These are phyloP conservation scores for Geotrichum carabidarum DNA, from an alignment of 1,139 yeast genomes.

Conservation along the genomic window DNA sequence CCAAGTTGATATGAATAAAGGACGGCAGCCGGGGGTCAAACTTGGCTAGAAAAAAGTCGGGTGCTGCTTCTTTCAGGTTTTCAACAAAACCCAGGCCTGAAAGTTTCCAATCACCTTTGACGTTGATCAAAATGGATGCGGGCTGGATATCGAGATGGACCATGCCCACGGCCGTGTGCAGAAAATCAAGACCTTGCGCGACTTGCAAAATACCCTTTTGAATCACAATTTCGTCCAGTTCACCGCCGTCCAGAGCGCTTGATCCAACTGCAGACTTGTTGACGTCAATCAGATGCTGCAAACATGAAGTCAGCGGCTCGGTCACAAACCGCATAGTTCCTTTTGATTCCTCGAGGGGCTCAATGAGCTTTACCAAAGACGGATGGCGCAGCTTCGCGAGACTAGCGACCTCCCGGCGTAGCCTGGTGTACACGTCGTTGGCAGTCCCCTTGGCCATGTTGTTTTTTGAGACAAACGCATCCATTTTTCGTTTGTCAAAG, in stretches of 20 bases:
- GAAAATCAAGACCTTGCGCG: constrained; percentile 71
- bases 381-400: constrained; percentile 85
- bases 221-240: constrained; percentile 59
- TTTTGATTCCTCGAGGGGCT: constrained; percentile 83
- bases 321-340: constrained; percentile 75
- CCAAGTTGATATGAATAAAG: constrained; percentile 65
- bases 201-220: constrained; percentile 85
- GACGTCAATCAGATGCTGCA: constrained; percentile 44
- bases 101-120: constrained; percentile 91
- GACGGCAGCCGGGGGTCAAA: constrained; percentile 69
- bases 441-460: constrained; percentile 41
- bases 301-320: constrained; percentile 62
- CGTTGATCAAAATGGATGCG: constrained; percentile 65
- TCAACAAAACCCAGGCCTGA: constrained; percentile 65
- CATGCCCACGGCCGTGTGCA: constrained; percentile 69
- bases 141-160: constrained; percentile 85
- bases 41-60: constrained; percentile 54
- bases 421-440: constrained; percentile 43
- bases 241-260: constrained; percentile 32
- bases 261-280: constrained; percentile 25
- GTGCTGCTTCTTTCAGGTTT: constrained; percentile 34
- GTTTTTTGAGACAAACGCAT: constrained; percentile 47
- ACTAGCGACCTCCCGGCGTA: constrained; percentile 58
- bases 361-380: constrained; percentile 71
- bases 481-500: constrained; percentile 72